phyloP scores from a whole-genome alignment of 192 early-diverging fungal species.

The Entomortierella parvispora region DNA sequence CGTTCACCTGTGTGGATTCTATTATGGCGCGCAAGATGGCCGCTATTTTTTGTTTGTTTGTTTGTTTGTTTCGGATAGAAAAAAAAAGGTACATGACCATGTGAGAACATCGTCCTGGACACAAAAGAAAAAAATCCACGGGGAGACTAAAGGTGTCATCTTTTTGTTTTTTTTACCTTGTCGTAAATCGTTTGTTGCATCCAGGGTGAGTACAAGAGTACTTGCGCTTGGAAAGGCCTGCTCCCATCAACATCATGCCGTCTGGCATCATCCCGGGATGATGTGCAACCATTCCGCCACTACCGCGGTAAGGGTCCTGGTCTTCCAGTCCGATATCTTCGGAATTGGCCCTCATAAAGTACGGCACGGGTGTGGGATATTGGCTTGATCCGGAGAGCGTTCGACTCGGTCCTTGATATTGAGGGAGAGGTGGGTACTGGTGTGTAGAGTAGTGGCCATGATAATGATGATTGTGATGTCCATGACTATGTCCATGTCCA shows the following conservation, averaged over 20 bases:
- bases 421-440: not conserved
- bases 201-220: slow-evolving; percentile 73
- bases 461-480: not conserved
- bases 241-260: slow-evolving; percentile 19
- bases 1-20: slow-evolving; percentile 87
- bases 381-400: no score
- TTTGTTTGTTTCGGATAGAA: not conserved
- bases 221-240: slow-evolving; percentile 67
- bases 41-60: slow-evolving; percentile 54
- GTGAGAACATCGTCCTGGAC: no score
- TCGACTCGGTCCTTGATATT: no score
- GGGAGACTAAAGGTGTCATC: not conserved
- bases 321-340: slow-evolving; percentile 33
- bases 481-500: no score
- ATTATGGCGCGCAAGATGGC: slow-evolving; percentile 84
- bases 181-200: slow-evolving; percentile 84
- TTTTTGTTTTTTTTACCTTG: slow-evolving; percentile 58
- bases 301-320: slow-evolving; percentile 26
- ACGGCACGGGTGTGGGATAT: slow-evolving; percentile 18
- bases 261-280: slow-evolving; percentile 22
- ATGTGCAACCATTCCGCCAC: slow-evolving; percentile 7
- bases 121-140: no score
- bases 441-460: not conserved
- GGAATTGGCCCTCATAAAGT: slow-evolving; percentile 40
- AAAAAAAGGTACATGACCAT: not conserved